Percentiles rank a stretch among this genome's conserved stretches.
Conservation (phyloP, 345 rosid species). For the Physaria fendleri region DNA sequence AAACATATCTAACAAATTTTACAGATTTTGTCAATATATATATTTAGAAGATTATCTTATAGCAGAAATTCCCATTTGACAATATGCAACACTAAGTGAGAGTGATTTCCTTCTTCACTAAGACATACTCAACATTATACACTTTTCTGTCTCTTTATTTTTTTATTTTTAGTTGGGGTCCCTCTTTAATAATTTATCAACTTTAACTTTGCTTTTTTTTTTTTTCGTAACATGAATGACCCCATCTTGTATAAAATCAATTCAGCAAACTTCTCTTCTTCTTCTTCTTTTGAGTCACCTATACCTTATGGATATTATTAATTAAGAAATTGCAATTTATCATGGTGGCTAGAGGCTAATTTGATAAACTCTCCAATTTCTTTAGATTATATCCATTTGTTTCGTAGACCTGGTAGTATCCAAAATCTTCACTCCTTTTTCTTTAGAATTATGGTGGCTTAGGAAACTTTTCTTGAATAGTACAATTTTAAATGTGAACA, state of each 20-base stretch:
- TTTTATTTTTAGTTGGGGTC: neutral
- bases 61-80: constrained; percentile 10
- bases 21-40: neutral
- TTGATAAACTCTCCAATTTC: constrained; percentile 15
- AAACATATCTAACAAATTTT: too few relatives aligned
- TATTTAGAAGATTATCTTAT: constrained; percentile 1
- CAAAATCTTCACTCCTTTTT: neutral
- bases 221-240: constrained; percentile 12
- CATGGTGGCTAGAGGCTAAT: constrained; percentile 11
- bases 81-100: constrained; percentile 13
- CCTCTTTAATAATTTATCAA: constrained; percentile 28
- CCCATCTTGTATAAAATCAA: neutral
- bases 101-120: constrained; percentile 35
- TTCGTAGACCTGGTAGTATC: neutral
- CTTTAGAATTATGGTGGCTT: neutral
- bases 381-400: constrained; percentile 24
- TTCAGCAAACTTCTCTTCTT: constrained; percentile 13
- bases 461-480: neutral
- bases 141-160: constrained; percentile 2
- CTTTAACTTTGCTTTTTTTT: constrained; percentile 25
- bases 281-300: constrained; percentile 14
- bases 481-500: neutral
- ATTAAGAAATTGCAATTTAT: neutral
- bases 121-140: constrained; percentile 25
- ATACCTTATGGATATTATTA: constrained; percentile 12